A percentile compares a stretch with the other conserved stretches of the same genome.
These are phyloP conservation scores for Geotrichum histeridarum DNA, from an alignment of 1,139 yeast species.

Conservation along the genomic window DNA sequence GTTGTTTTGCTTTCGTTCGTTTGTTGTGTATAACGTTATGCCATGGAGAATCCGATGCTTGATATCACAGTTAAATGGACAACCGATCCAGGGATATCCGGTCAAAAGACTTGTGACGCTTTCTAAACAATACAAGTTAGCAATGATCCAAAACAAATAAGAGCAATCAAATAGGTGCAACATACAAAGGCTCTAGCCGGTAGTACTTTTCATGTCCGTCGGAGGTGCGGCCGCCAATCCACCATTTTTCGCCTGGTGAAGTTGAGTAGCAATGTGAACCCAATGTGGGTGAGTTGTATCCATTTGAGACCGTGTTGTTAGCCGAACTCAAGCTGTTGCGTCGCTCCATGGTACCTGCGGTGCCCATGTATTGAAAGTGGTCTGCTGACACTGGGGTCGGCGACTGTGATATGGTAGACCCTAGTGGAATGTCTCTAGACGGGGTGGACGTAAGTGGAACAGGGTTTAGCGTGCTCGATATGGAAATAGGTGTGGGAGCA, in stretches of 20 bases:
- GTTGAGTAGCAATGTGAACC: conserved; percentile 13
- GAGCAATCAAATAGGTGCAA: not conserved
- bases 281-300: conserved; percentile 1
- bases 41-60: not conserved
- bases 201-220: conserved; percentile 34
- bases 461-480: too few relatives aligned
- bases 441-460: not conserved
- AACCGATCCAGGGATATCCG: conserved; percentile 32
- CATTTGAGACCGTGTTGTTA: conserved; percentile 2
- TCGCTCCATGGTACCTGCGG: conserved; percentile 17
- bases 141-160: not conserved
- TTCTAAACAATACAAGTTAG: not conserved
- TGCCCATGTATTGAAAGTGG: conserved; percentile 3
- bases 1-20: too few relatives aligned
- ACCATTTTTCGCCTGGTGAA: conserved; percentile 30
- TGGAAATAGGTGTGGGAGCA: not conserved
- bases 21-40: not conserved
- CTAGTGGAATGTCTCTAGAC: not conserved
- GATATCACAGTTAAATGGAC: conserved; percentile 24
- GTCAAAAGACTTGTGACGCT: conserved; percentile 30
- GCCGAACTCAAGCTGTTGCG: conserved; percentile 22
- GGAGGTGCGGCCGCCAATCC: conserved; percentile 34
- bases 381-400: conserved; percentile 8
- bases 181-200: conserved; percentile 29
- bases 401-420: not conserved